Evolutionary conservation across 495 filamentous ascomycete species (phyloP), one percentile per base, ranked within the genome.

Genomic region (Cenococcum geophilum): DNA sequence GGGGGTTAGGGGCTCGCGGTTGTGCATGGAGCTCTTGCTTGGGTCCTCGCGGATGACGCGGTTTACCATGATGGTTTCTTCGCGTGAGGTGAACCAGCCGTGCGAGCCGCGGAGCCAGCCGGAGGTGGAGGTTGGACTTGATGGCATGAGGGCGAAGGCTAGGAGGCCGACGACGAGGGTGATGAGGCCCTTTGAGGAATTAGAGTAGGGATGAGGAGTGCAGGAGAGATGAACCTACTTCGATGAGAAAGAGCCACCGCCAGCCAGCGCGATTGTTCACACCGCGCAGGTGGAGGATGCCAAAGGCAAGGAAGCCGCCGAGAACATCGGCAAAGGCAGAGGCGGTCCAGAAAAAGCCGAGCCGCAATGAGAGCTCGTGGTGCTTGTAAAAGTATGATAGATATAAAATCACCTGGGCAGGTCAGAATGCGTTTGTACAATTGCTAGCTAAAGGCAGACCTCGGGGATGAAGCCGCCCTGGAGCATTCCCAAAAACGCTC

Each of bases 301-400:
- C 5, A 92, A 71, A 50, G 92, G 83, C 0, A 86, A 81, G 11
- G 83, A 79, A 23, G n/a, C n/a, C n/a, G n/a, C n/a, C n/a, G n/a
- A 89, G 58, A 47, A 92, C 88, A 34, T 81, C 74, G 0, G 89
- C 87, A 1, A 76, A 66, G 45, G 80, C 76, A 71, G 86, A 86
- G n/a, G 85, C 80, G 0, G 82, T 81, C 89, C 89, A 92, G 72
- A 89, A 89, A 60, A 76, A 86, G 59, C 78, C 78, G 37, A 88
- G 76, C 0, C 86, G 82, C 32, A 83, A 76, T 0, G 87, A 83
- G 10, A 92, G 76, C 65, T 88, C 86, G 43, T 81, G 79, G 51
- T 82, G 82, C 59, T 80, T 89, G 71, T 86, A 89, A 75, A 87
- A 92, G 74, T 90, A 91, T 0, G 84, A 86, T 2, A 91, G 78